Evolutionary conservation across 192 early-diverging fungal genomes (phyloP), one percentile per base, ranked within the genome.

Genomic region (Physocladia obscura): DNA sequence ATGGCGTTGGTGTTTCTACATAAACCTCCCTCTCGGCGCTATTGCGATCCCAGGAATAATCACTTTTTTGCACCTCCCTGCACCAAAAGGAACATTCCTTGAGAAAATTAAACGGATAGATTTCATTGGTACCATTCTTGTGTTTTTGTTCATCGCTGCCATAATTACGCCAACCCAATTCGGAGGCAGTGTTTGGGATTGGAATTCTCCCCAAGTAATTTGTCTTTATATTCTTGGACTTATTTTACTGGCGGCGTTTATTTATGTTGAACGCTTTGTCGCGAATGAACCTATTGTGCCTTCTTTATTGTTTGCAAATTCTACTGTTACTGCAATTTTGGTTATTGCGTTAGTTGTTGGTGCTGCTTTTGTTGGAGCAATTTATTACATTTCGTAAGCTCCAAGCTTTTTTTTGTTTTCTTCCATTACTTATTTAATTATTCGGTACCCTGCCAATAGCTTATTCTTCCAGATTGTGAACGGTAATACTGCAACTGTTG

Each of bases 391-490:
- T 19, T 88, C 92, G 31, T 71, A 17, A 59, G 32, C 17, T 35
- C 13, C 0, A 80, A 82, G 29, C 82, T 91, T 70, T 74, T 92
- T 65, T 88, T 85, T 3, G 13, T 38, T 17, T 2, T 37, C 34
- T 27, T 37, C 4, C 5, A 31, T 55, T 3, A n/a, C 6, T 56
- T 30, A 24, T 47, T 39, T 15, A 11, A 15, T 32, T 32, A 4
- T n/a, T n/a, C n/a, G n/a, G n/a, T n/a, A n/a, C n/a, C n/a, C 36
- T 39, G 5, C 31, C 13, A 17, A 22, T 35, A 57, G 51, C 13
- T 69, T 89, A 51, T 94, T 87, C 74, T 92, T 93, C 75, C 88
- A 94, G 74, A 79, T 96, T 48, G 89, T 93, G 29, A 80, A 89
- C 57, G 89, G 85, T 26, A 85, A 89, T 35, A 68, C 76, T 15